Conservation (phyloP, 2,329 filamentous ascomycete genomes). For the Ceratocystis colombiana region DNA sequence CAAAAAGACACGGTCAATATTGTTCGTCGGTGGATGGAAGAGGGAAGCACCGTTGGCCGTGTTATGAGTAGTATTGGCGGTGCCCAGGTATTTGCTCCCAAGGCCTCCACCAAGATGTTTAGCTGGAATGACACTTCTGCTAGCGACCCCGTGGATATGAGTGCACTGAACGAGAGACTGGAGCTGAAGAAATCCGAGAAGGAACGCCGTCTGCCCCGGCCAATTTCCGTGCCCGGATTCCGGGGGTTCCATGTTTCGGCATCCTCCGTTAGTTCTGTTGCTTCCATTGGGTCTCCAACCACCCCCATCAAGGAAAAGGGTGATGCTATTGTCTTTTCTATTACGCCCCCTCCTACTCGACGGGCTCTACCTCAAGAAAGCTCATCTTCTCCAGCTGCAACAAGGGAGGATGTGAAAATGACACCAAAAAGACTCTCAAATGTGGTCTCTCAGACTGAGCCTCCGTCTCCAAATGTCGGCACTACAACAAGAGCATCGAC, state of each 20-base stretch:
- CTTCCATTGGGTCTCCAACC: neutral
- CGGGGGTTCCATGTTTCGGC: slow-evolving; percentile 26
- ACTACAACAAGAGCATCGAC: slow-evolving; percentile 18
- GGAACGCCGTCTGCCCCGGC: slow-evolving; percentile 31
- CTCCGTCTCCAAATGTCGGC: neutral
- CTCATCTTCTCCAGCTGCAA: neutral
- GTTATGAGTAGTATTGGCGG: slow-evolving; percentile 34
- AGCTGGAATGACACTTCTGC: slow-evolving; percentile 26
- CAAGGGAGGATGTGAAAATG: neutral
- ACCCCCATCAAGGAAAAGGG: slow-evolving; percentile 12
- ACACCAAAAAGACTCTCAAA: neutral
- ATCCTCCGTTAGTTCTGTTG: slow-evolving; percentile 15
- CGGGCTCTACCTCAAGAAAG: neutral
- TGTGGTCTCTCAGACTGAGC: neutral
- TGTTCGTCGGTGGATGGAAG: slow-evolving; percentile 56
- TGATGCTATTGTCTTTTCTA: neutral
- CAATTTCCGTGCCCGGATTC: slow-evolving; percentile 25
- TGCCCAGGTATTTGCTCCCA: slow-evolving; percentile 43
- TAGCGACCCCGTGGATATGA: slow-evolving; percentile 26
- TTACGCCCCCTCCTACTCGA: neutral
- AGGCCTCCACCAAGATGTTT: slow-evolving; percentile 31
- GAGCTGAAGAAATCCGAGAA: slow-evolving; percentile 29
- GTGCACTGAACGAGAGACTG: slow-evolving; percentile 24
- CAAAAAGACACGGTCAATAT: slow-evolving; percentile 47
- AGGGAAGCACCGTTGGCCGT: slow-evolving; percentile 34